Evolutionary conservation across 2,329 filamentous ascomycete species (phyloP).

Genomic region (Ascomycota sp.): DNA sequence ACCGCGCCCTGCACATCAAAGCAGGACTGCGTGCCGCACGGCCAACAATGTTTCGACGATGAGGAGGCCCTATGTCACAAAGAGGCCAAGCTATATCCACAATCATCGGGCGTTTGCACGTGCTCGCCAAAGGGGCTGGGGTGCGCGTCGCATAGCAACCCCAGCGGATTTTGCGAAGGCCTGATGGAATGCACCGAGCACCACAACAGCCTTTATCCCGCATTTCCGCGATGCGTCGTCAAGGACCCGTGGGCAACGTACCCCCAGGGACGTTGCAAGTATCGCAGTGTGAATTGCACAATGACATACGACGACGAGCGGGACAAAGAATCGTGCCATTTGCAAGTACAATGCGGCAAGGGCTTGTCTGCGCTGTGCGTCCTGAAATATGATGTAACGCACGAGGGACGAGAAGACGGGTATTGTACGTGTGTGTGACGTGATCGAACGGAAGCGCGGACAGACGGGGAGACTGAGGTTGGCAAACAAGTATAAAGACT

Average conservation of each 20-base stretch:
- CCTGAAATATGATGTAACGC: not conserved
- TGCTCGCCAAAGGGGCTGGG: conserved; percentile 1
- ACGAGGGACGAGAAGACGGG: conserved; percentile 1
- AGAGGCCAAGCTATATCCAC: not conserved
- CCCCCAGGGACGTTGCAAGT: conserved; percentile 2
- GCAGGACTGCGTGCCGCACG: conserved; percentile 1
- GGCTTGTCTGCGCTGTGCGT: not conserved
- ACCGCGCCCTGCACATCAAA: conserved; percentile 1
- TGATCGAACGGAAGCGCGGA: not conserved
- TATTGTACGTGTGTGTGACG: conserved; percentile 3
- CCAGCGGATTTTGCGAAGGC: conserved; percentile 1
- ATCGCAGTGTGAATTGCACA: conserved; percentile 1
- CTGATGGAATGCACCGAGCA: conserved; percentile 1
- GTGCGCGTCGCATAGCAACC: conserved; percentile 1
- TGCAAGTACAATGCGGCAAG: conserved; percentile 1
- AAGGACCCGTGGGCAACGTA: conserved; percentile 1
- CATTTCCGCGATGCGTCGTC: conserved; percentile 3
- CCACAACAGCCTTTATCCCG: conserved; percentile 2
- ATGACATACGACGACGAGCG: not conserved
- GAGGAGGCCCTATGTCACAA: conserved; percentile 1
- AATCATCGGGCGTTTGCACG: conserved; percentile 1
- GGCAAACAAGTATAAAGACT: not conserved
- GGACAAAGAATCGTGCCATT: conserved; percentile 1
- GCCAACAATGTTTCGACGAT: conserved; percentile 2
- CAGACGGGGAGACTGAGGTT: too few relatives aligned